These are phyloP conservation scores for Apiospora pterosperma DNA, from an alignment of 2,329 filamentous ascomycete species.

Conservation along the genomic window DNA sequence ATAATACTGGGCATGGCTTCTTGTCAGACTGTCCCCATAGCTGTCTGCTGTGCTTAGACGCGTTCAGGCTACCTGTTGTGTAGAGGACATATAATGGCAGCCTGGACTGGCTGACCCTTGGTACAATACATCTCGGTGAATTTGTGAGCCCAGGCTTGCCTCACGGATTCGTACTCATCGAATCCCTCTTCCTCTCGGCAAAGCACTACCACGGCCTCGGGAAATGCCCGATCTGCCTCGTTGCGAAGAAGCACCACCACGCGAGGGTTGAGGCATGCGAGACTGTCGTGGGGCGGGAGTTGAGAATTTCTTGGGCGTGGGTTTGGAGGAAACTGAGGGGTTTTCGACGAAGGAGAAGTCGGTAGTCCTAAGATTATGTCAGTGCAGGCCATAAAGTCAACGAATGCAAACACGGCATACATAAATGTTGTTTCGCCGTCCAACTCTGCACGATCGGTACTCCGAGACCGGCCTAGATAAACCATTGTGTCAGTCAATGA, in stretches of 20 bases:
- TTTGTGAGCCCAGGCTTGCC: neutral
- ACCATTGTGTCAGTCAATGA: neutral
- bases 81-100: neutral
- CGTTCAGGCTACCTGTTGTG: neutral
- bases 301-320: slow-evolving; percentile 41
- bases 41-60: slow-evolving; percentile 1
- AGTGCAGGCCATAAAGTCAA: neutral
- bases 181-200: slow-evolving; percentile 44
- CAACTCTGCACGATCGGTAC: slow-evolving; percentile 30
- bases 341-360: slow-evolving; percentile 91
- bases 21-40: neutral
- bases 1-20: neutral
- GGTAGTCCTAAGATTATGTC: slow-evolving; percentile 63
- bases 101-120: neutral
- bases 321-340: slow-evolving; percentile 56
- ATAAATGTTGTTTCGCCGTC: slow-evolving; percentile 82
- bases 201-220: slow-evolving; percentile 42
- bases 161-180: slow-evolving; percentile 29
- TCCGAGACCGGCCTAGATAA: slow-evolving; percentile 21
- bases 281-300: slow-evolving; percentile 42
- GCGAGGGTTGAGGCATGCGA: slow-evolving; percentile 41
- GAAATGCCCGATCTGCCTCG: slow-evolving; percentile 32
- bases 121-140: neutral
- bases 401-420: slow-evolving; percentile 34
- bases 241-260: slow-evolving; percentile 31